Evolutionary conservation across 805 yeast genomes (phyloP).

Genomic region (Ascoidea asiatica): DNA sequence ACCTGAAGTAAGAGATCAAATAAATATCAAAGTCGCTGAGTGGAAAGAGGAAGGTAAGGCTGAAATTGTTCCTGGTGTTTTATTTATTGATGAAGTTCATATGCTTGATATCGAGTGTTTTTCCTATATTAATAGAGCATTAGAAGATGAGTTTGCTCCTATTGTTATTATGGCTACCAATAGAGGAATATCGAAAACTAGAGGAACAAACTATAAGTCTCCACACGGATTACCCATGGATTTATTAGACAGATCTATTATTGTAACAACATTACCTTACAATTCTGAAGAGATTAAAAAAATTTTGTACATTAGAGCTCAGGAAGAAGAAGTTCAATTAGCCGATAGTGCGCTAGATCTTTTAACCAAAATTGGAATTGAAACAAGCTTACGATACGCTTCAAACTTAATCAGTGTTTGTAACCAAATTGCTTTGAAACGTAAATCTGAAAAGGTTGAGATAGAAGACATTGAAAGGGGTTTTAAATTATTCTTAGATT

Average conservation of each 20-base stretch:
- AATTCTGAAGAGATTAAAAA: constrained; percentile 72
- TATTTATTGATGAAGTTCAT: constrained; percentile 95
- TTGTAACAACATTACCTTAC: constrained; percentile 76
- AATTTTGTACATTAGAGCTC: constrained; percentile 79
- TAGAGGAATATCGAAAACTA: constrained; percentile 84
- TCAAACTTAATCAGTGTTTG: constrained; percentile 85
- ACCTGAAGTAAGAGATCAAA: constrained; percentile 90
- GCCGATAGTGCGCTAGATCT: constrained; percentile 72
- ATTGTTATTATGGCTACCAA: constrained; percentile 97
- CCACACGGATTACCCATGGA: constrained; percentile 98
- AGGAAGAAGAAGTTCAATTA: constrained; percentile 86
- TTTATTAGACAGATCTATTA: constrained; percentile 84
- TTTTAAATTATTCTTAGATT: constrained; percentile 76
- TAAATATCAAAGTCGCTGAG: constrained; percentile 91
- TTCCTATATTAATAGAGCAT: constrained; percentile 87
- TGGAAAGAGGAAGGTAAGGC: constrained; percentile 99
- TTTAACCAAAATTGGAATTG: constrained; percentile 80
- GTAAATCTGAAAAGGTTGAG: constrained; percentile 60
- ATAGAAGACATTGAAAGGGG: constrained; percentile 78
- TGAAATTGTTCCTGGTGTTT: constrained; percentile 92
- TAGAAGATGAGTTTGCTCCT: constrained; percentile 94
- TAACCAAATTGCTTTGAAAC: constrained; percentile 71
- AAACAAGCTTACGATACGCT: constrained; percentile 86
- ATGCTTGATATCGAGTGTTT: constrained; percentile 97
- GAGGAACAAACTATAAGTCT: constrained; percentile 87